phyloP scores from a whole-genome alignment of 495 filamentous ascomycete species.

The Staphylotrichum longicolle region DNA sequence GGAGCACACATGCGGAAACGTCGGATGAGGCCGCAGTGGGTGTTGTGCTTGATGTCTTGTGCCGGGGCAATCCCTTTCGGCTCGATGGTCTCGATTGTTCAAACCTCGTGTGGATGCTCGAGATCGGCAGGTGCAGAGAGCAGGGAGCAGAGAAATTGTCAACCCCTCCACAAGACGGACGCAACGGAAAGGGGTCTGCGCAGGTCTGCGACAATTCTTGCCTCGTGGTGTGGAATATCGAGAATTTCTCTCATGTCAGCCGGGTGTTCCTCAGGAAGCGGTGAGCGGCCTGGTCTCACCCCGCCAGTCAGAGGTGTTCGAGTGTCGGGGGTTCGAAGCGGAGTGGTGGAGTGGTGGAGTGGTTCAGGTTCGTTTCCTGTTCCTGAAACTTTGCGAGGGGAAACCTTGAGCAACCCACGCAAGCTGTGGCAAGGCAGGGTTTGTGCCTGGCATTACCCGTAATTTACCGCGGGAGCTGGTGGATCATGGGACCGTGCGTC shows the following conservation, averaged over 20 bases:
- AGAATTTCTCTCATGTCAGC: too few relatives aligned
- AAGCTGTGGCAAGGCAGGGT: background rate
- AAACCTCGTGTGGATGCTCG: background rate
- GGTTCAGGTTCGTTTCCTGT: conserved; percentile 9
- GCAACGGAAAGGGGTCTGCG: too few relatives aligned
- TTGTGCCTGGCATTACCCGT: conserved; percentile 15
- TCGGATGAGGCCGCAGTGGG: background rate
- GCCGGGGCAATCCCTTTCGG: too few relatives aligned
- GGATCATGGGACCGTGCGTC: background rate
- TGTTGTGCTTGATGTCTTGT: too few relatives aligned
- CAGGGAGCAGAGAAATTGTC: too few relatives aligned
- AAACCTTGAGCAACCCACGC: background rate
- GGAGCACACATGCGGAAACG: too few relatives aligned
- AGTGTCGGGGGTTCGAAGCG: too few relatives aligned
- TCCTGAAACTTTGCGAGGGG: conserved; percentile 21
- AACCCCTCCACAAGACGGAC: too few relatives aligned
- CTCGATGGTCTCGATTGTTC: background rate
- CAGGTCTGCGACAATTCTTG: too few relatives aligned
- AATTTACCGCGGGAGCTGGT: background rate
- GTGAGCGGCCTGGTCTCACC: background rate
- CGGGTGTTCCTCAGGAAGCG: background rate
- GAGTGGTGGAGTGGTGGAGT: conserved; percentile 6
- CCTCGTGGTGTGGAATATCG: too few relatives aligned
- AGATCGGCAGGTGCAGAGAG: too few relatives aligned
- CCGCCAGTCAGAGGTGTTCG: background rate